Evolutionary conservation across 2,329 filamentous ascomycete species (phyloP), one percentile per base, ranked within the genome.

Genomic region (Bipolaris oryzae): DNA sequence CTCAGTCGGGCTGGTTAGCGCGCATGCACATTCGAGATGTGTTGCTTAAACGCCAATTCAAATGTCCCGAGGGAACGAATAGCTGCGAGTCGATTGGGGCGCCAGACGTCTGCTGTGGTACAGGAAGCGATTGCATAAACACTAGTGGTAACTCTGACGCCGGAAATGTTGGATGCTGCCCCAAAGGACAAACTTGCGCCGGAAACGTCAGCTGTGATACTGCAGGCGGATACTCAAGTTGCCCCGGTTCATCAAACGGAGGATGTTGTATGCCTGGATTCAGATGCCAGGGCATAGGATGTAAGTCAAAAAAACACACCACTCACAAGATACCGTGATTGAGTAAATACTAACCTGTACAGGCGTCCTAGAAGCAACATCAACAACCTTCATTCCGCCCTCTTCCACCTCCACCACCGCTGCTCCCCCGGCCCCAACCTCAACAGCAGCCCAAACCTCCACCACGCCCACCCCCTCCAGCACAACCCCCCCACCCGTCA

Each of bases 241-340:
- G 90, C 70, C 80, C 87, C 0, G 80, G 84, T 7, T 82, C 82
- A 33, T 73, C 87, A 0, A 90, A 89, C 3, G 90, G 89, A 13
- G 90, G 90, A 2, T 94, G 90, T 70, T 94, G 90, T 71, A 86
- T 92, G 10, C 80, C 86, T 0, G 89, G 89, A 4, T 92, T 86
- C 68, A 80, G 84, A 1, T 94, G 90, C 66, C 80, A 85, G 55
- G 87, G 87, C 16, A 78, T 87, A 54, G 90, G 90, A 21, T 94
- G 90, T 87, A 78, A 83, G 81, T 83, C 25, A 7, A 28, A 3
- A 28, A 3, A 13, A 13, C 9, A n/a, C 13, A 1, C 10, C 18
- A 5, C 4, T 28, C 5, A 0, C 7, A 23, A 11, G 6, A 18
- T 7, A 28, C 7, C n/a, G 13, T 1, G 15, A 5, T 1, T 11